Base-by-base conservation (phyloP, 768 basidiomycete genomes). In the Boletus barrowsii region DNA sequence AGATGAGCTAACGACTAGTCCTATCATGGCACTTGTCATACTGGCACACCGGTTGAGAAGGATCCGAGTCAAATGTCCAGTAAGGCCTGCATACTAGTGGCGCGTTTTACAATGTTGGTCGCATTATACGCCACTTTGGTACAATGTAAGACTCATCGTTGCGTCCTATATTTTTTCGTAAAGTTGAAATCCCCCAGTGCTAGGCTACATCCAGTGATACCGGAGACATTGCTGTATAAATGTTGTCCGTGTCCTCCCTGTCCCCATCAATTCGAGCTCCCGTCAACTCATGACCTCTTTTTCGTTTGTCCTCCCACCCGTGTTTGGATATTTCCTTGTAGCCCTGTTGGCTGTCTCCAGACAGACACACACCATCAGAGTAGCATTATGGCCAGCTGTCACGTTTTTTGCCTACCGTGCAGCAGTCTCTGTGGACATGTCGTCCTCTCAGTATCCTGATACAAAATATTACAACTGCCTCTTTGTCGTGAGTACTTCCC, bases 341-440 rank as follows among this genome's bases (percentile, higher is more conserved):
- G 82, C 83, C 15, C 62, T 78, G 36, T 73, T 85, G 49, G 78
- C 80, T 7, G 65, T 79, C 29, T 64, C 74, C 5, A 78, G 78
- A 0, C 64, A 69, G 15, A 83, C 83, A 0, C 70, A 72, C 32
- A 47, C 60, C 7, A 61, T 77, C 42, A 79, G 83, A 40, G 55
- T 81, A 47, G 76, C 75, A 9, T 55, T 82, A 18, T 71, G 81
- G 36, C 79, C 80, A 3, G 47, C 79, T 24, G 73, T 79, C 4
- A 55, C 79, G 11, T 75, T 73, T 64, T 57, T 70, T 10, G 67
- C 76, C 9, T 78, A 76, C 55, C 72, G 74, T 29, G 75, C 76
- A 10, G 68, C 71, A 3, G 17, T 43, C 15, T 53, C 39, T 4
- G 40, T 60, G 44, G 60, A 65, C 15, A 14, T 57, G 32, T 51